phyloP scores from a whole-genome alignment of 192 early-diverging fungal species.

The Gamsiella multidivaricata region DNA sequence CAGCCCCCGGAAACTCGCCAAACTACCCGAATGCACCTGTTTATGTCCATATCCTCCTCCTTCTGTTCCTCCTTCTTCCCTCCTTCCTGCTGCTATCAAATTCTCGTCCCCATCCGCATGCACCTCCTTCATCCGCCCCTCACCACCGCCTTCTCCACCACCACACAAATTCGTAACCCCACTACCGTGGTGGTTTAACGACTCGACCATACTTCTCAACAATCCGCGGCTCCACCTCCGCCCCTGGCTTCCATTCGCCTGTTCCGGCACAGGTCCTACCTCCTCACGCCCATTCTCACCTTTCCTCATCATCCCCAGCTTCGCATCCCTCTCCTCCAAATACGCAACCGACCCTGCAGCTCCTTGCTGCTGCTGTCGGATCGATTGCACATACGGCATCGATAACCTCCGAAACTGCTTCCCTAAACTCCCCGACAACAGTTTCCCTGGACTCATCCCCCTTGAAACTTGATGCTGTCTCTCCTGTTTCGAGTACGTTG shows the following conservation, averaged over 20 bases:
- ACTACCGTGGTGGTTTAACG: too few species aligned
- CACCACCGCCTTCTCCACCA: not conserved
- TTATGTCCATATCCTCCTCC: slow-evolving; percentile 6
- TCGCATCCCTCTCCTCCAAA: slow-evolving; percentile 3
- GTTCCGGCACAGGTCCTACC: not conserved
- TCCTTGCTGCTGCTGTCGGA: slow-evolving; percentile 32
- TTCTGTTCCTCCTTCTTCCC: not conserved
- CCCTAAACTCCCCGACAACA: slow-evolving; percentile 7
- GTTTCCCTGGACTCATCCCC: not conserved
- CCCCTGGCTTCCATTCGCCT: not conserved
- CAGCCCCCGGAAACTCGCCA: slow-evolving; percentile 32
- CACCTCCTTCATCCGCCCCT: not conserved
- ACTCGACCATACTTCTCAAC: slow-evolving; percentile 21
- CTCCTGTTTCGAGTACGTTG: not conserved
- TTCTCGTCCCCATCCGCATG: not conserved
- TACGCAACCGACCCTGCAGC: not conserved
- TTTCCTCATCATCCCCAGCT: not conserved
- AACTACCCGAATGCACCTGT: slow-evolving; percentile 33
- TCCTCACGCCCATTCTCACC: not conserved
- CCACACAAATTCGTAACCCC: too few species aligned
- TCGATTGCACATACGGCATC: slow-evolving; percentile 31
- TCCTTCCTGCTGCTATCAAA: not conserved
- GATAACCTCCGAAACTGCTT: slow-evolving; percentile 25
- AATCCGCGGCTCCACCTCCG: slow-evolving; percentile 27
- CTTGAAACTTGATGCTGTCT: not conserved